Evolutionary conservation across 2,329 filamentous ascomycete genomes (phyloP).

Genomic region (Cladosporium sp.): DNA sequence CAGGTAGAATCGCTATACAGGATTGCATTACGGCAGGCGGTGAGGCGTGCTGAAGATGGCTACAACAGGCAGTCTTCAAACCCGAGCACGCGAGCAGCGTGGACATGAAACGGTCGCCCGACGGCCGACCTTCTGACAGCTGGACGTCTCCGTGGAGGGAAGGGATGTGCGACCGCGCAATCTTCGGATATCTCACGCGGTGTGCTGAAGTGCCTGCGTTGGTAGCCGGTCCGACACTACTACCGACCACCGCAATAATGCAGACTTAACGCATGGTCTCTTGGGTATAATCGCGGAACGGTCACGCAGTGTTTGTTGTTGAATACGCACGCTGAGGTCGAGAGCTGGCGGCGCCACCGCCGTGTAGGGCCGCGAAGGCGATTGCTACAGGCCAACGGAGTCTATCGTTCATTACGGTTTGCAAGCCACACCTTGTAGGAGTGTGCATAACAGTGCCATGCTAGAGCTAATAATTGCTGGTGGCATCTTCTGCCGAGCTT

Average conservation of each 20-base stretch:
- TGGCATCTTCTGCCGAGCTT: constrained; percentile 10
- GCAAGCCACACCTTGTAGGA: constrained; percentile 3
- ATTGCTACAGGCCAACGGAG: not conserved
- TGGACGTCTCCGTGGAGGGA: not conserved
- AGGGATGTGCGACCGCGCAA: not conserved
- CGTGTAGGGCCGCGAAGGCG: constrained; percentile 1
- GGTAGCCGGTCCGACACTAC: constrained; percentile 4
- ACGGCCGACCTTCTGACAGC: not conserved
- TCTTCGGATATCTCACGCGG: constrained; percentile 2
- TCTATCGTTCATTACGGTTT: not conserved
- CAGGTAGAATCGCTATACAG: not conserved
- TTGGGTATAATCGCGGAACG: not conserved
- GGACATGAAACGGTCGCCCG: constrained; percentile 11
- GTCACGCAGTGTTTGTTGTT: not conserved
- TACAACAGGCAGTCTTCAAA: constrained; percentile 3
- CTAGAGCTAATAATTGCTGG: not conserved
- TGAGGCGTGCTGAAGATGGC: constrained; percentile 3
- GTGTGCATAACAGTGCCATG: not conserved
- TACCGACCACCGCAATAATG: not conserved
- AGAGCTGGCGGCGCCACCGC: constrained; percentile 3
- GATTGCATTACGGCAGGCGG: not conserved
- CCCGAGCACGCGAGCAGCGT: constrained; percentile 6
- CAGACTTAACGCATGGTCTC: not conserved
- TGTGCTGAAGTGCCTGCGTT: constrained; percentile 1
- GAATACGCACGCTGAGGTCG: constrained; percentile 2